Evolutionary conservation across 148 eudicot genomes (phyloP).

Genomic region (Rhododendron ferrugineum): DNA sequence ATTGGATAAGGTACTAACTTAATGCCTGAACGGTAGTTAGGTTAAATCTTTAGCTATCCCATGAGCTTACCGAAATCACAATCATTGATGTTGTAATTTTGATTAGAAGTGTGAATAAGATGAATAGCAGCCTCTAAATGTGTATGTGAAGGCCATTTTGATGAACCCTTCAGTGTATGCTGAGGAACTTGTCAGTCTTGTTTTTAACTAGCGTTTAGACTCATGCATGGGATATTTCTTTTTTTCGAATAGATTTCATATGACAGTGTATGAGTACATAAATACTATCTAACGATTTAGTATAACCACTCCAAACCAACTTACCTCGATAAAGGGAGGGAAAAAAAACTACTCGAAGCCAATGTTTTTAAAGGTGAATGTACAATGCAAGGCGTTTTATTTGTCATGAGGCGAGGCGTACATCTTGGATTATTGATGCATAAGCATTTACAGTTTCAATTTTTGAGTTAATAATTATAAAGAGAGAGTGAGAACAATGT

Average conservation of each 20-base stretch:
- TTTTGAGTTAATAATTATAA: neutral
- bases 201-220: neutral
- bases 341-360: neutral
- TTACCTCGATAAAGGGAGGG: neutral
- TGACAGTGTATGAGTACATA: neutral
- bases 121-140: neutral
- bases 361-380: neutral
- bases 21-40: neutral
- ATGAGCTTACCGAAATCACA: neutral
- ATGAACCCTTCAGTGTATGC: neutral
- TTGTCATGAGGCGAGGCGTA: neutral
- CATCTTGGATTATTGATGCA: neutral
- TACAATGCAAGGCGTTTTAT: neutral
- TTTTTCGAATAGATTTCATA: neutral
- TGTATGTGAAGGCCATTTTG: neutral
- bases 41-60: neutral
- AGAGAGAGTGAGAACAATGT: neutral
- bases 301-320: neutral
- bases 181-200: neutral
- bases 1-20: neutral
- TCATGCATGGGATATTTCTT: neutral
- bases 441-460: neutral
- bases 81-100: neutral
- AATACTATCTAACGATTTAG: too few relatives aligned
- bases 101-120: neutral